phyloP scores from a whole-genome alignment of 768 basidiomycete genomes.

The Kockovaella imperatae region DNA sequence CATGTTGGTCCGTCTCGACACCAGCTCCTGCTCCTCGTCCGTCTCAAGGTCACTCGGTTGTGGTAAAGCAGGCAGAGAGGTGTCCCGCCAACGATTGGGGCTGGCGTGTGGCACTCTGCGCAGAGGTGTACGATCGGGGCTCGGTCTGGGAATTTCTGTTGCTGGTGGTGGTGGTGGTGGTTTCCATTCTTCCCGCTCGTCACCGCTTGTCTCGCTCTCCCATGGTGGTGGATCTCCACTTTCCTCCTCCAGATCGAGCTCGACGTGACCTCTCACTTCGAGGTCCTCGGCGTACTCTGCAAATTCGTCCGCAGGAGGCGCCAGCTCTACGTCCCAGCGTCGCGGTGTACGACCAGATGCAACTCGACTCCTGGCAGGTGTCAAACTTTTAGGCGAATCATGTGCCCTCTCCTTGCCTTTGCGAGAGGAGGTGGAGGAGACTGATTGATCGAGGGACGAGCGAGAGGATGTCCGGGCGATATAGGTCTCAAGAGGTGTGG shows the following conservation, averaged over 20 bases:
- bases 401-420: slow-evolving; percentile 32
- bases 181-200: neutral
- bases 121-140: neutral
- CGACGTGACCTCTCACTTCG: slow-evolving; percentile 23
- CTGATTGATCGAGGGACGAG: neutral
- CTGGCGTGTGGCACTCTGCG: neutral
- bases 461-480: slow-evolving; percentile 9
- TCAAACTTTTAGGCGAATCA: neutral
- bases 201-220: slow-evolving; percentile 3
- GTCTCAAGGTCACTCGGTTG: slow-evolving; percentile 11
- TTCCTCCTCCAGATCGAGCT: slow-evolving; percentile 26
- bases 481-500: slow-evolving; percentile 16
- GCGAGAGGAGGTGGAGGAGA: slow-evolving; percentile 12
- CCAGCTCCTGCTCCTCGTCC: slow-evolving; percentile 12
- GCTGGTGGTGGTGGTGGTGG: neutral
- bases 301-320: slow-evolving; percentile 27
- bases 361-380: neutral
- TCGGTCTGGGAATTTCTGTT: neutral
- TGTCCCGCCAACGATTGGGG: slow-evolving; percentile 4
- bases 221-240: slow-evolving; percentile 5
- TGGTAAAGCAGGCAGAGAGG: slow-evolving; percentile 21
- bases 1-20: slow-evolving; percentile 19
- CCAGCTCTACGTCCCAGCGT: slow-evolving; percentile 20
- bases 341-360: slow-evolving; percentile 14
- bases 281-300: slow-evolving; percentile 11